Evolutionary conservation across 1,139 yeast species (phyloP).

Genomic region (Yamadazyma buinensis): DNA sequence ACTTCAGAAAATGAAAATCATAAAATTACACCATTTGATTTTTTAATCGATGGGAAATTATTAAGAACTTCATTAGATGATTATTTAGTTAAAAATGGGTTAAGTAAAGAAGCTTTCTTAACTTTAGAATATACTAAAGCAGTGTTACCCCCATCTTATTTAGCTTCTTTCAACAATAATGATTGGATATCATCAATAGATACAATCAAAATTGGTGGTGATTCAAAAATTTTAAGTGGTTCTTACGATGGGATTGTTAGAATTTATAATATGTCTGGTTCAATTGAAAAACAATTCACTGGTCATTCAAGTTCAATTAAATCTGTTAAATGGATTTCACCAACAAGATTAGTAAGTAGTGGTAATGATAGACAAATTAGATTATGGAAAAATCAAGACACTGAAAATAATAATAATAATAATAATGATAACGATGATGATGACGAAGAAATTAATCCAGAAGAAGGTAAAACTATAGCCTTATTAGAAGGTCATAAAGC

Average conservation of each 20-base stretch:
- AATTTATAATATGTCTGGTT: constrained; percentile 83
- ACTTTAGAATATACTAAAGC: constrained; percentile 89
- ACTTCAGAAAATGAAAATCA: constrained; percentile 35
- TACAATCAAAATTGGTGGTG: constrained; percentile 36
- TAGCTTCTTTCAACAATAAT: constrained; percentile 85
- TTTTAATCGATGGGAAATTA: constrained; percentile 79
- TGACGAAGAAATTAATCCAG: constrained; percentile 44
- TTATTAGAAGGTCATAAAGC: constrained; percentile 87
- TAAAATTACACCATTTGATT: constrained; percentile 84
- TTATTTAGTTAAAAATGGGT: constrained; percentile 69
- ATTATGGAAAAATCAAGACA: constrained; percentile 66
- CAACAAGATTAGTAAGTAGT: constrained; percentile 73
- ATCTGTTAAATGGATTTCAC: constrained; percentile 73
- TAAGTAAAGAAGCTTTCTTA: constrained; percentile 77
- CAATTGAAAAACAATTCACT: constrained; percentile 71
- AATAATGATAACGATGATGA: constrained; percentile 21
- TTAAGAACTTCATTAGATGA: constrained; percentile 76
- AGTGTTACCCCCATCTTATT: constrained; percentile 86
- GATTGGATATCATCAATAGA: constrained; percentile 92
- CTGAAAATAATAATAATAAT: constrained; percentile 45
- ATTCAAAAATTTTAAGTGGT: constrained; percentile 69
- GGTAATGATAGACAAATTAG: constrained; percentile 89
- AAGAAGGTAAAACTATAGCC: constrained; percentile 75
- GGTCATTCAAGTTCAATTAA: constrained; percentile 90
- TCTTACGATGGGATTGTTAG: constrained; percentile 93